These are phyloP conservation scores for Nitzschia palea DNA, from an alignment of 108 stramenopile genomes.

Conservation along the genomic window DNA sequence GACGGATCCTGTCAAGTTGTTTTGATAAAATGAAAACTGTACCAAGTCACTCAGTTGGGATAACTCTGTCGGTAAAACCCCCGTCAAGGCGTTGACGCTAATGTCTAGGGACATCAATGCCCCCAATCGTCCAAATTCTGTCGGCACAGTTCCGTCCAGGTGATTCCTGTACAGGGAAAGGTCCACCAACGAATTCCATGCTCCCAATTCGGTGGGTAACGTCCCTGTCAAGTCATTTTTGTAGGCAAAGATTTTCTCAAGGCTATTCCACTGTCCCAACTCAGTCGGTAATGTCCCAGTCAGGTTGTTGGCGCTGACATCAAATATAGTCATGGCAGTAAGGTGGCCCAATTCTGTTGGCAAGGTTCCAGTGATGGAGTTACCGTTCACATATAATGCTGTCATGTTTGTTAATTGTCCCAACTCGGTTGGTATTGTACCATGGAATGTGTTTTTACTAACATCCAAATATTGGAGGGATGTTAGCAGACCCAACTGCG, in stretches of 20 bases:
- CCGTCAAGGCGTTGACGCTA: not conserved
- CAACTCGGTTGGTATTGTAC: slow-evolving; percentile 33
- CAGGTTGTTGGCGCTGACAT: not conserved
- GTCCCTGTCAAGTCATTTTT: not conserved
- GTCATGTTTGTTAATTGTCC: slow-evolving; percentile 29
- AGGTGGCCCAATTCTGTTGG: slow-evolving; percentile 44
- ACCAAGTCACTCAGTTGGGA: not conserved
- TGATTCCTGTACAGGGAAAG: not conserved
- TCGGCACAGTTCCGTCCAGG: slow-evolving; percentile 40
- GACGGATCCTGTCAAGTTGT: slow-evolving; percentile 10
- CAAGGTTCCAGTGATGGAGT: slow-evolving; percentile 47
- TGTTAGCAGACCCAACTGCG: slow-evolving; percentile 50
- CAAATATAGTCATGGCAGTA: slow-evolving; percentile 14
- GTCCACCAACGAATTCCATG: not conserved
- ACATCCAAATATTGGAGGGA: slow-evolving; percentile 42
- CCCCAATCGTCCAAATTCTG: slow-evolving; percentile 35
- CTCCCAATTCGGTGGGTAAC: not conserved
- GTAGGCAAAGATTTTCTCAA: not conserved
- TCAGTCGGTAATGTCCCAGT: not conserved
- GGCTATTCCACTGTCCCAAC: not conserved
- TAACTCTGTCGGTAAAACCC: slow-evolving; percentile 13
- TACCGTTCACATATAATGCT: slow-evolving; percentile 34
- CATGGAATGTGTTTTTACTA: slow-evolving; percentile 5
- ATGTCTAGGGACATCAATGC: slow-evolving; percentile 22
- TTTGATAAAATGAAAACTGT: slow-evolving; percentile 8